Evolutionary conservation across 2,329 filamentous ascomycete genomes (phyloP).

Genomic region (Monascus ruber): DNA sequence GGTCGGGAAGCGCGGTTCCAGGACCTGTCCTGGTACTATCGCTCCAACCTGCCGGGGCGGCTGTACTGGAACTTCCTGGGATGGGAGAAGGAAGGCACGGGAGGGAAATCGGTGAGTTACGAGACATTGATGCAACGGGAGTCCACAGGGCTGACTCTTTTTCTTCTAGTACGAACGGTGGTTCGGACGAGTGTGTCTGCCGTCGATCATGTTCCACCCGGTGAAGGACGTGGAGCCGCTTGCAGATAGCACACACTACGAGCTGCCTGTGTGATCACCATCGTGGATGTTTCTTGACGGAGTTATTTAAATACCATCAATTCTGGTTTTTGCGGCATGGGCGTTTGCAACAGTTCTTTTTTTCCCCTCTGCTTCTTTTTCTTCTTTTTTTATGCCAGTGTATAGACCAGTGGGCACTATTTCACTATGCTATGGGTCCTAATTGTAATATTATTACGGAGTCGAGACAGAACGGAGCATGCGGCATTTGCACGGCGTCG

Average conservation of each 20-base stretch:
- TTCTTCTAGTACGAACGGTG: slow-evolving; percentile 3
- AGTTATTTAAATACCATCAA: too few species aligned
- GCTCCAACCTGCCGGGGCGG: slow-evolving; percentile 19
- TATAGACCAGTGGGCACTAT: too few species aligned
- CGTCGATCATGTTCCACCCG: slow-evolving; percentile 19
- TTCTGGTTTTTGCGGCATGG: too few species aligned
- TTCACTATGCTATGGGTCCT: too few species aligned
- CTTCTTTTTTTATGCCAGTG: too few species aligned
- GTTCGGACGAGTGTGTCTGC: slow-evolving; percentile 14
- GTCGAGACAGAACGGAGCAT: too few species aligned
- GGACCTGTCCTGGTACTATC: slow-evolving; percentile 24
- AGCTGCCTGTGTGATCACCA: not conserved
- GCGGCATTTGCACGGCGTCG: too few species aligned
- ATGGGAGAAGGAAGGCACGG: slow-evolving; percentile 16
- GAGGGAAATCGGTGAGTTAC: slow-evolving; percentile 5
- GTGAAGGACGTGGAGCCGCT: slow-evolving; percentile 13
- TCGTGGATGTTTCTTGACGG: too few species aligned
- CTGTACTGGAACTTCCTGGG: slow-evolving; percentile 21
- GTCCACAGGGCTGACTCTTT: not conserved
- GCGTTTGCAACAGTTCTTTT: too few species aligned
- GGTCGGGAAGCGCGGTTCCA: slow-evolving; percentile 21
- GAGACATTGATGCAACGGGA: not conserved
- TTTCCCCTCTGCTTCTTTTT: too few species aligned
- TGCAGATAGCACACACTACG: not conserved
- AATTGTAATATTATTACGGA: too few species aligned